Evolutionary conservation across 2,329 filamentous ascomycete genomes (phyloP).

Genomic region (Aspergillus quadrilineatus): DNA sequence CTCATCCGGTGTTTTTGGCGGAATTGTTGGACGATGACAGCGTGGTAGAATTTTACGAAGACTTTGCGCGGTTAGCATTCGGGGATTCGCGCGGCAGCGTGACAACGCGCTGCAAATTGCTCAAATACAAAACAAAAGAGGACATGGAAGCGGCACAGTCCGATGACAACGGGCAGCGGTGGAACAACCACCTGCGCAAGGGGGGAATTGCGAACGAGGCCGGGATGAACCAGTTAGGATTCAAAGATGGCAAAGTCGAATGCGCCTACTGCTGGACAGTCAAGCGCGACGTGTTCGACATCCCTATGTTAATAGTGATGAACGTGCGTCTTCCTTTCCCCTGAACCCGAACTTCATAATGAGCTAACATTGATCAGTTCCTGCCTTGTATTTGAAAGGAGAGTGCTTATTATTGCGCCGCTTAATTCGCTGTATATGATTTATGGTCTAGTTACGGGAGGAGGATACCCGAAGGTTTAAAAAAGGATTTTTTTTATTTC

Average conservation of each 20-base stretch:
- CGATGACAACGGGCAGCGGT: slow-evolving; percentile 51
- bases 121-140: slow-evolving; percentile 84
- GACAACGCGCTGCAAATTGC: slow-evolving; percentile 76
- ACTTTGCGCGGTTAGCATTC: slow-evolving; percentile 90
- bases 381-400: slow-evolving; percentile 46
- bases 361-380: slow-evolving; percentile 35
- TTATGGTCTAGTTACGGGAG: slow-evolving; percentile 5
- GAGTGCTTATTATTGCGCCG: slow-evolving; percentile 11
- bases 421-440: slow-evolving; percentile 8
- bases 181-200: slow-evolving; percentile 44
- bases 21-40: slow-evolving; percentile 92
- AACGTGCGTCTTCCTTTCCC: slow-evolving; percentile 68
- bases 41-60: slow-evolving; percentile 91
- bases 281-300: slow-evolving; percentile 95
- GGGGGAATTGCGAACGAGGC: slow-evolving; percentile 52
- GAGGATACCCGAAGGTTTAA: slow-evolving; percentile 12
- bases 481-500: slow-evolving; percentile 2
- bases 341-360: background rate
- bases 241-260: slow-evolving; percentile 85
- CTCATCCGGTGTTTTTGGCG: slow-evolving; percentile 82
- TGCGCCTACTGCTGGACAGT: slow-evolving; percentile 97
- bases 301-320: slow-evolving; percentile 97
- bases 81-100: slow-evolving; percentile 85
- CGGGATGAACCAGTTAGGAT: slow-evolving; percentile 74
- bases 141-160: slow-evolving; percentile 43